These are phyloP conservation scores for Erodium moschatum DNA, from an alignment of 441 rosid species.

Conservation along the genomic window DNA sequence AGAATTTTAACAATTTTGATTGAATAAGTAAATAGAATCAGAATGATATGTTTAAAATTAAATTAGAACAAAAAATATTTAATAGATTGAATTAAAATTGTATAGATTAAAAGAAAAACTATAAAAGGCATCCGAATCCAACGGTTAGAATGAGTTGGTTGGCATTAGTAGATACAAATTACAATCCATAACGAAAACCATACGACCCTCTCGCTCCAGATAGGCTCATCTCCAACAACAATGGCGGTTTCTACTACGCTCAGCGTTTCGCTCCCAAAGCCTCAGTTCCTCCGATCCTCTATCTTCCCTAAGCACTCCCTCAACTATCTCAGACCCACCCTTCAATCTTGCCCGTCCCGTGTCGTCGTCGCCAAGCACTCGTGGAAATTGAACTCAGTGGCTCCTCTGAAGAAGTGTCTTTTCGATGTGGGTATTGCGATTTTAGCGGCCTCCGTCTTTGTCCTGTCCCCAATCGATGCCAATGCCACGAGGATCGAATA, in stretches of 20 bases:
- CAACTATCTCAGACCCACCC: neutral
- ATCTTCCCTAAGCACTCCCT: neutral
- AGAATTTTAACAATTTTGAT: no score
- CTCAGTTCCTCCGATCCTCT: neutral
- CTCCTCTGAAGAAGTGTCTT: conserved; percentile 28
- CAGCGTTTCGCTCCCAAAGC: neutral
- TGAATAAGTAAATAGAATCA: no score
- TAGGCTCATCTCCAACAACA: conserved; percentile 3
- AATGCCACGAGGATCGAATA: conserved; percentile 77
- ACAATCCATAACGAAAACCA: neutral
- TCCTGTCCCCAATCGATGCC: conserved; percentile 53
- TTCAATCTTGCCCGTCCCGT: neutral
- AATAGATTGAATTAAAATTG: no score
- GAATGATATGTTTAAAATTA: no score
- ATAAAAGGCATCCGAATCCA: neutral
- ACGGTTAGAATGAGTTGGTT: neutral
- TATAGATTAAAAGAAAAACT: no score
- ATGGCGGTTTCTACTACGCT: conserved; percentile 1
- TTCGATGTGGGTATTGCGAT: conserved; percentile 49
- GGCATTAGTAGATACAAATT: neutral
- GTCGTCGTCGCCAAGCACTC: conserved; percentile 9
- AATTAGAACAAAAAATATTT: no score
- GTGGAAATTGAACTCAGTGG: conserved; percentile 14
- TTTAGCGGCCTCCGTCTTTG: conserved; percentile 55
- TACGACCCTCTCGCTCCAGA: conserved; percentile 1